Percentiles rank a stretch among this genome's conserved stretches.
phyloP scores from a whole-genome alignment of 176 grass and related monocot species.

The Thalia dealbata region DNA sequence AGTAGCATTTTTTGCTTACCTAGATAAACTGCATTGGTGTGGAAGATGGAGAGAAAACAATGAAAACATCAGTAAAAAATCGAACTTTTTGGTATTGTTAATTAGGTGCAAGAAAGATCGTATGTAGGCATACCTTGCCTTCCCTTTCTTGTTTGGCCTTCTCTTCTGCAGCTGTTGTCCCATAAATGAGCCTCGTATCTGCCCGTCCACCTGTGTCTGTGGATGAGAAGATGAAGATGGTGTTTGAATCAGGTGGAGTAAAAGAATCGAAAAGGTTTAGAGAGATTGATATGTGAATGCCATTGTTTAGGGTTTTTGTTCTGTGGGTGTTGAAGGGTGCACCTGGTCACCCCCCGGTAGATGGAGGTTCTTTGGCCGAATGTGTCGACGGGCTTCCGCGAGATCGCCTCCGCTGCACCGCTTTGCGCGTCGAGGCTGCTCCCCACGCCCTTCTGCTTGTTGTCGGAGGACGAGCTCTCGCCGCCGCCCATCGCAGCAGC shows the following conservation, averaged over 20 bases:
- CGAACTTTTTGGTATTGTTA: no score
- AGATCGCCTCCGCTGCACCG: slow-evolving; percentile 15
- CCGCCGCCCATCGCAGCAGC: slow-evolving; percentile 20
- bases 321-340: background rate
- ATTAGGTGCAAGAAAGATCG: no score
- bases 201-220: slow-evolving; percentile 98
- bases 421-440: slow-evolving; percentile 40
- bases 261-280: no score
- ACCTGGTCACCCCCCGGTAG: slow-evolving; percentile 87
- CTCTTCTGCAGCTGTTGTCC: slow-evolving; percentile 99
- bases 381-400: slow-evolving; percentile 67
- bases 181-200: slow-evolving; percentile 94
- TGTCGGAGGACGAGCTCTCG: slow-evolving; percentile 54
- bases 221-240: slow-evolving; percentile 11
- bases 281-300: no score
- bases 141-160: slow-evolving; percentile 94
- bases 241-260: no score
- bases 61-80: background rate
- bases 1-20: slow-evolving; percentile 32
- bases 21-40: slow-evolving; percentile 57
- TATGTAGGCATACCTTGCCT: slow-evolving; percentile 49
- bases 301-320: background rate
- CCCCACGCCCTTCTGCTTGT: slow-evolving; percentile 33
- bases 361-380: slow-evolving; percentile 96
- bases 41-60: slow-evolving; percentile 7